A percentile compares a stretch with the other conserved stretches of the same genome.
phyloP scores from a whole-genome alignment of 805 yeast genomes.

The Wickerhamomyces rabaulensis region DNA sequence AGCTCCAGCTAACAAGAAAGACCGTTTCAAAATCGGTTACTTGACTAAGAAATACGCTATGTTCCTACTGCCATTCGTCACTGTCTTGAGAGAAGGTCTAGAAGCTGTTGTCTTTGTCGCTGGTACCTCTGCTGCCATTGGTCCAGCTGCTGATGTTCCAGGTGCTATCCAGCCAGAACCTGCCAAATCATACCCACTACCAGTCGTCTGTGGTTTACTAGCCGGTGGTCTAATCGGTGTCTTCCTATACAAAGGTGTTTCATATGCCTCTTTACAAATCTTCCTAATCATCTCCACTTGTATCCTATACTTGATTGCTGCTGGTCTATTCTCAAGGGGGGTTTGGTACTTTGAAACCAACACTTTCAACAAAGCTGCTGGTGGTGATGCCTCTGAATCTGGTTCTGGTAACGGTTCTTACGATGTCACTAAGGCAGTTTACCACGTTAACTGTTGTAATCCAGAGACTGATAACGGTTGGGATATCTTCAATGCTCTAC shows the following conservation, averaged over 20 bases:
- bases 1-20: conserved; percentile 43
- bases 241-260: conserved; percentile 75
- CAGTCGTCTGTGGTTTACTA: conserved; percentile 82
- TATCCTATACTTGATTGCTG: conserved; percentile 81
- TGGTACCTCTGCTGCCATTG: conserved; percentile 76
- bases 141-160: conserved; percentile 26
- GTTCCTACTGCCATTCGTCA: conserved; percentile 86
- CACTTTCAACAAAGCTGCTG: conserved; percentile 58
- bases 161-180: conserved; percentile 2
- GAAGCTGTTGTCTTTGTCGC: conserved; percentile 96
- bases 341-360: conserved; percentile 84
- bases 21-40: conserved; percentile 49
- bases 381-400: conserved; percentile 92
- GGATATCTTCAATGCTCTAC: conserved; percentile 91
- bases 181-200: conserved; percentile 81
- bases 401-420: conserved; percentile 97
- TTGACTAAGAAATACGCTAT: conserved; percentile 72
- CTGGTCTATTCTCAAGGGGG: conserved; percentile 91
- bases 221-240: conserved; percentile 74
- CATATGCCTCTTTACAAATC: conserved; percentile 72
- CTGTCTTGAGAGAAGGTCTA: conserved; percentile 93
- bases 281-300: conserved; percentile 86
- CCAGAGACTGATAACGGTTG: conserved; percentile 91
- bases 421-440: conserved; percentile 70
- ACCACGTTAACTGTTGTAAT: conserved; percentile 98